Base-by-base conservation (phyloP, 2,329 filamentous ascomycete genomes). In the Pseudocercospora vitis region DNA sequence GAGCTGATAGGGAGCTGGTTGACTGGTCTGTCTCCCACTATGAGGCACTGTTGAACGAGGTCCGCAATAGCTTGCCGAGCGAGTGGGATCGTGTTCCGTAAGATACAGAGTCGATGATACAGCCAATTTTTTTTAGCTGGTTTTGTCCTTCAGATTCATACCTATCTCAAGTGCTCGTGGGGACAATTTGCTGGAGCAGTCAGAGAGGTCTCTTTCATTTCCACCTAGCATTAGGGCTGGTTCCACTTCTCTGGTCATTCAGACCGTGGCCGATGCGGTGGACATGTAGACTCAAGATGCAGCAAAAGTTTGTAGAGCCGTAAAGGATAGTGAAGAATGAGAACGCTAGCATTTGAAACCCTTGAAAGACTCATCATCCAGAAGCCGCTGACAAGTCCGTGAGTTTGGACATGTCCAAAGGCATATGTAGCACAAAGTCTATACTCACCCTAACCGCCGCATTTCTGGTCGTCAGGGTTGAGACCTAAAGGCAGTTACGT, bases 51-150 rank as follows among this genome's bases (percentile, higher is more conserved):
- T 46, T 46, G 26, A 28, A 21, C 14, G 23, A 14, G 21, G 23
- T 31, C 29, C 12, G 23, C 11, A 31, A 16, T 29, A 14, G 31
- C 31, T 21, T 46, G 42, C 42, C 16, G 8, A 16, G 23, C 23
- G 42, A 46, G 18, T 46, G 16, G 3, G 42, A 16, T 46, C n/a
- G 29, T 19, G 42, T 46, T 46, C 26, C 29, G 42, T 46, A 46
- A 46, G 42, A 46, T 46, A 31, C 42, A 31, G n/a, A n/a, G 23
- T 31, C 19, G 16, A 14, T 28, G 18, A 18, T 28, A 28, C n/a
- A 46, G 42, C 42, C 11, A 35, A 31, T 29, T n/a, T 16, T 46
- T 12, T 21, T 31, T 16, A 31, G 16, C 24, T 29, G 31, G 31
- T 46, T 14, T 46, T 23, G 16, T 7, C n/a, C 16, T n/a, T 28